A percentile compares a stretch with the other conserved stretches of the same genome.
phyloP scores from a whole-genome alignment of 495 filamentous ascomycete species.

The Hypoxylon intermedium region DNA sequence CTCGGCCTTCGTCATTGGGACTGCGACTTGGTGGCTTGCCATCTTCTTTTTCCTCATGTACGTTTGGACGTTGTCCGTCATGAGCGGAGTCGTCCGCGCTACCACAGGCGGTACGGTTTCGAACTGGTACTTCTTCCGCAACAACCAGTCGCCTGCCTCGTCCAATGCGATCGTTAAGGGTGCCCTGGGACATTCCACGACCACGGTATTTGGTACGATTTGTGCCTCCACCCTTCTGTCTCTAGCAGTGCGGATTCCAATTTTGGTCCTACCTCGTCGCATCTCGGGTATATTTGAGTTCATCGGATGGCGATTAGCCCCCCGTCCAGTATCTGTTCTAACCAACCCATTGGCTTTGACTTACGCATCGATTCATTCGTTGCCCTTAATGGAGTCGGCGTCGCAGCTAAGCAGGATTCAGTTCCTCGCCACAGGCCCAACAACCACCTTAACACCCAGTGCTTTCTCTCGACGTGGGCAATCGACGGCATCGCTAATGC shows the following conservation, averaged over 20 bases:
- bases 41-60: conserved; percentile 91
- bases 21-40: conserved; percentile 89
- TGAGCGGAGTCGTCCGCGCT: conserved; percentile 84
- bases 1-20: conserved; percentile 76
- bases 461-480: conserved; percentile 59
- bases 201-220: conserved; percentile 91
- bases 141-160: conserved; percentile 75
- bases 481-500: conserved; percentile 54
- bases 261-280: conserved; percentile 81
- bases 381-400: conserved; percentile 76
- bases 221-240: conserved; percentile 82
- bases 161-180: conserved; percentile 81
- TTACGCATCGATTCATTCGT: conserved; percentile 92
- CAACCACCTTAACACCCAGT: conserved; percentile 66
- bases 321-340: conserved; percentile 80
- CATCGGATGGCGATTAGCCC: conserved; percentile 58
- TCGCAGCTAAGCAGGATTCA: conserved; percentile 78
- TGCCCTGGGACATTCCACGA: conserved; percentile 77
- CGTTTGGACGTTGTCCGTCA: conserved; percentile 88
- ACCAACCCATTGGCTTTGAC: conserved; percentile 91
- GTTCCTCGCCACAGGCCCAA: conserved; percentile 69
- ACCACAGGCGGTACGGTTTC: conserved; percentile 94
- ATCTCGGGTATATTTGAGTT: conserved; percentile 49
- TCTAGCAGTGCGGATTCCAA: conserved; percentile 81
- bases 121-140: conserved; percentile 98